Base-by-base conservation (phyloP, 768 basidiomycete genomes). In the Podaxis pistillaris region DNA sequence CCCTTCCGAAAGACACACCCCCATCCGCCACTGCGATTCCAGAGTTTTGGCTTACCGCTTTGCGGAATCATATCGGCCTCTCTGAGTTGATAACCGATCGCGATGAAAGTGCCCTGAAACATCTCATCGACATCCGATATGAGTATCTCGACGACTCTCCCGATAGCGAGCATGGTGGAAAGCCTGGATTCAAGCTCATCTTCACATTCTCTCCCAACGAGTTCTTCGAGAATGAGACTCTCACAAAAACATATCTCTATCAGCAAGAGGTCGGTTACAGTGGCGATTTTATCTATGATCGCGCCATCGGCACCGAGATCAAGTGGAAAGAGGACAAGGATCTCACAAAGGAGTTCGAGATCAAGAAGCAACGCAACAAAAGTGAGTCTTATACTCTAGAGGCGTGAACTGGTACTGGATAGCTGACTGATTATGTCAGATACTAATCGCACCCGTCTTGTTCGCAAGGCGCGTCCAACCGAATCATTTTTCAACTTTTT, bases 401-500 rank as follows among this genome's bases (percentile, higher is more conserved):
- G n/a, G 12, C 7, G 15, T 15, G 26, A 51, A n/a, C 5, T 12
- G 17, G 8, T 7, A 37, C 30, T 26, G 24, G 2, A 37, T 59
- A 59, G 46, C 49, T 60, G 17, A 52, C n/a, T 1, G 47, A 7
- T 37, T 53, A 19, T 37, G 50, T 6, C 68, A 93, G 91, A 89
- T 72, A 93, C 91, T 28, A 92, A 93, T 73, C 87, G 90, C 65
- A 93, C 89, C 1, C 89, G 90, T 64, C 78, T 92, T 38, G 86
- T 91, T 46, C 84, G 88, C 76, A 98, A 98, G 80, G 89, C 91
- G 5, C 88, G 86, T 67, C 92, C 94, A 8, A 88, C 91, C 5
- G 93, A 96, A 37, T 98, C 96, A 13, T 98, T 99, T 85, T 99
- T 99, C 89, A 94, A 94, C 84, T 99, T 98, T 80, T 99, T 99